A percentile compares a stretch with the other conserved stretches of the same genome.
phyloP scores from a whole-genome alignment of 2,329 filamentous ascomycete genomes.

The Penicillium sp. region DNA sequence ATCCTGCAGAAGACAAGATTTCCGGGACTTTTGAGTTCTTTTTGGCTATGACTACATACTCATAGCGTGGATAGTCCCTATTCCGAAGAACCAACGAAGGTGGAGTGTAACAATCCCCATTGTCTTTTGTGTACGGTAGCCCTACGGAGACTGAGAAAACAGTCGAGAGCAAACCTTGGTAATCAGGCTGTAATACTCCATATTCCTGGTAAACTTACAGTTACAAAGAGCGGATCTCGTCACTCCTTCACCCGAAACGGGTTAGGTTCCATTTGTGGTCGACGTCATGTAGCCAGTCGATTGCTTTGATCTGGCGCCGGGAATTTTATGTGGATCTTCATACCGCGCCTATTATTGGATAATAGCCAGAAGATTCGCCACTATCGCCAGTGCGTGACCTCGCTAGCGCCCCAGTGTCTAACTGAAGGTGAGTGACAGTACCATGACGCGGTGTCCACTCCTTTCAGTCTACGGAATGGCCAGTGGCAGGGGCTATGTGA shows the following conservation, averaged over 20 bases:
- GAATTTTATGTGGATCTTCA: not conserved
- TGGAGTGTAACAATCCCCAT: not conserved
- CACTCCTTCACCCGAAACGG: conserved; percentile 4
- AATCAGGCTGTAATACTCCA: conserved; percentile 8
- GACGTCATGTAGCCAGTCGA: conserved; percentile 20
- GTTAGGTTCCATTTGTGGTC: conserved; percentile 11
- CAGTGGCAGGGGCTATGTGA: not conserved
- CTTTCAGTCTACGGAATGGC: not conserved
- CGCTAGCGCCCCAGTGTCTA: conserved; percentile 7
- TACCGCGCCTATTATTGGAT: not conserved
- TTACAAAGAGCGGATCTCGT: conserved; percentile 2
- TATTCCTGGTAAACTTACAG: not conserved
- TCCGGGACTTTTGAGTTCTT: not conserved
- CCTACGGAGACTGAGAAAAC: not conserved
- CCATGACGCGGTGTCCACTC: not conserved
- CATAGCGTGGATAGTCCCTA: not conserved
- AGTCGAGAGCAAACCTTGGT: conserved; percentile 1
- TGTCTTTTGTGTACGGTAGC: not conserved
- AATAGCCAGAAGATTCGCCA: conserved; percentile 8
- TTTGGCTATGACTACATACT: not conserved
- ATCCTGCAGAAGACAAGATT: not conserved
- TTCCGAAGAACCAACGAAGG: not conserved
- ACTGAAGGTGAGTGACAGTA: conserved; percentile 4
- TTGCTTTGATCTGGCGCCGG: not conserved
- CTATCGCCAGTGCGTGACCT: conserved; percentile 15